Evolutionary conservation across 2,329 filamentous ascomycete genomes (phyloP).

Genomic region (Taxawa tesnikishii): DNA sequence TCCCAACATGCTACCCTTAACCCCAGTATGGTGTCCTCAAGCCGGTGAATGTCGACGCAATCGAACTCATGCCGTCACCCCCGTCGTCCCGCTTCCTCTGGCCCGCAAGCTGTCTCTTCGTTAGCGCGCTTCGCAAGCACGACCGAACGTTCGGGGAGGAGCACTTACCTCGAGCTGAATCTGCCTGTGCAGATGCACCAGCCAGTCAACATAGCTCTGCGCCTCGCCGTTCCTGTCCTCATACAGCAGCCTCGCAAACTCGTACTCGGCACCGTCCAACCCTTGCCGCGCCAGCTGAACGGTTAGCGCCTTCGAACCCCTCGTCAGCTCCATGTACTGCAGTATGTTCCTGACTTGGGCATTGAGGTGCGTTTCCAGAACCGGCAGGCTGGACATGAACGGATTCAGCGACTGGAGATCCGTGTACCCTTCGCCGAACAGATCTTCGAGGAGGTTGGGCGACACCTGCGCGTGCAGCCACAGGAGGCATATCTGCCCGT

Average conservation of each 20-base stretch:
- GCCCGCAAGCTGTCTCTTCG: conserved; percentile 38
- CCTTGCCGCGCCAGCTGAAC: conserved; percentile 87
- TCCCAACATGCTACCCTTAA: too few species aligned
- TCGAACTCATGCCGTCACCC: conserved; percentile 12
- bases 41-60: conserved; percentile 22
- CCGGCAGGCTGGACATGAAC: conserved; percentile 65
- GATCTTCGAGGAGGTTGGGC: conserved; percentile 77
- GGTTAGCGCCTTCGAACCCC: conserved; percentile 77
- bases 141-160: not conserved
- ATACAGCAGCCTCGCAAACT: conserved; percentile 81
- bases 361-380: conserved; percentile 84
- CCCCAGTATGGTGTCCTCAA: conserved; percentile 28
- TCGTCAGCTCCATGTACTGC: conserved; percentile 67
- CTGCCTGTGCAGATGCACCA: conserved; percentile 86
- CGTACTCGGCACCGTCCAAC: conserved; percentile 87
- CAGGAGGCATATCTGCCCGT: conserved; percentile 80
- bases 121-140: conserved; percentile 2
- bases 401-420: conserved; percentile 68
- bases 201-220: conserved; percentile 96
- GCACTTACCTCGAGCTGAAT: conserved; percentile 71
- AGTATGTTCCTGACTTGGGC: conserved; percentile 90
- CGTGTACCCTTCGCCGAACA: conserved; percentile 68
- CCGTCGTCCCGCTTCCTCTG: conserved; percentile 57
- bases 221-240: conserved; percentile 97
- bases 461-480: conserved; percentile 92